Conservation (phyloP, 2,329 filamentous ascomycete species). For the Ceratocystis eucalypticola region DNA sequence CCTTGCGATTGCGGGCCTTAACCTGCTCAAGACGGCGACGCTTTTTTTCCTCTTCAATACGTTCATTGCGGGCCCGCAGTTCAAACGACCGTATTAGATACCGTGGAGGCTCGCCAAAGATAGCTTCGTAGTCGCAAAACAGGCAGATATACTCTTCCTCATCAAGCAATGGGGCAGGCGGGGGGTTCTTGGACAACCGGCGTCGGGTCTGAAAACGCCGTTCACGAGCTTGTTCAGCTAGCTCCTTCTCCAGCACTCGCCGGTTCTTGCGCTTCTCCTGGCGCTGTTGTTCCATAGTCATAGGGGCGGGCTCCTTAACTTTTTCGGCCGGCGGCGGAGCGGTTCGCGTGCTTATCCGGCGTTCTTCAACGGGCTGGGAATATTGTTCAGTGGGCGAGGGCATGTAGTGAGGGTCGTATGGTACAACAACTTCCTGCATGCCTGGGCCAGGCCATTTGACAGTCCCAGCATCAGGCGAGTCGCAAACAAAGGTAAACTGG, state of each 20-base stretch:
- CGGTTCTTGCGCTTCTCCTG: slow-evolving; percentile 42
- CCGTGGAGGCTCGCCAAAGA: slow-evolving; percentile 76
- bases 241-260: slow-evolving; percentile 55
- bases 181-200: slow-evolving; percentile 55
- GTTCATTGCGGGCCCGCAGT: slow-evolving; percentile 77
- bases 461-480: slow-evolving; percentile 71
- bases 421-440: slow-evolving; percentile 22
- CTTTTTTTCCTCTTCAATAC: slow-evolving; percentile 75
- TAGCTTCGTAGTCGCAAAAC: slow-evolving; percentile 94
- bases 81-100: slow-evolving; percentile 86
- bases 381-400: slow-evolving; percentile 23
- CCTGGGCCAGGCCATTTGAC: slow-evolving; percentile 56
- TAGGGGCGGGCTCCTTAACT: slow-evolving; percentile 2
- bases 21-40: slow-evolving; percentile 77
- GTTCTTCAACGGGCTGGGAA: slow-evolving; percentile 10
- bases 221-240: slow-evolving; percentile 59
- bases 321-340: not conserved
- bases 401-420: slow-evolving; percentile 17
- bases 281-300: slow-evolving; percentile 19
- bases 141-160: slow-evolving; percentile 92
- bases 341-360: not conserved
- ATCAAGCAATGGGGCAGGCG: slow-evolving; percentile 34
- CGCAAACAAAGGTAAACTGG: slow-evolving; percentile 94
- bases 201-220: slow-evolving; percentile 66
- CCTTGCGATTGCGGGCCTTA: slow-evolving; percentile 83